These are phyloP conservation scores for Penicillium egyptiacum DNA, from an alignment of 495 filamentous ascomycete species.

Conservation along the genomic window DNA sequence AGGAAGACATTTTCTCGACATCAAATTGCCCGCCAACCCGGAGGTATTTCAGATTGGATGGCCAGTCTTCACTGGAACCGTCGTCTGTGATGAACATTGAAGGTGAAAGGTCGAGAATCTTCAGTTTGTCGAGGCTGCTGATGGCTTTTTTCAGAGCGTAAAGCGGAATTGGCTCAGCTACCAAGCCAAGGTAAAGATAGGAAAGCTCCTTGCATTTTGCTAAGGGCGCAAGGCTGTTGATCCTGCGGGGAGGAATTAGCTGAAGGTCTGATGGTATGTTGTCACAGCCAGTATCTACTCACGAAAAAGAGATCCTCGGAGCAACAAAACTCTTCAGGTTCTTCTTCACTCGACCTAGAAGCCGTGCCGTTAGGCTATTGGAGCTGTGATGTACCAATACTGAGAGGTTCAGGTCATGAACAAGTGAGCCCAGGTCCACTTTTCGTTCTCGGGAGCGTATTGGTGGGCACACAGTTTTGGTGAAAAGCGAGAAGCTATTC, in stretches of 20 bases:
- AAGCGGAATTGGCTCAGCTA: slow-evolving; percentile 55
- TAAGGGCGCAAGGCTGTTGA: slow-evolving; percentile 64
- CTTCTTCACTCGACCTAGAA: slow-evolving; percentile 59
- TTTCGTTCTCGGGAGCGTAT: slow-evolving; percentile 50
- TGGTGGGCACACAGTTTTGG: slow-evolving; percentile 61
- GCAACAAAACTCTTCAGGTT: slow-evolving; percentile 62
- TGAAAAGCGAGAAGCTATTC: slow-evolving; percentile 58
- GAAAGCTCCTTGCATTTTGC: slow-evolving; percentile 59
- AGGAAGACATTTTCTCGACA: slow-evolving; percentile 21
- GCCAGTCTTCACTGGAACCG: slow-evolving; percentile 25
- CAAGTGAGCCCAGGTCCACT: slow-evolving; percentile 53
- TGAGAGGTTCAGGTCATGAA: slow-evolving; percentile 58
- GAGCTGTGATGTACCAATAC: slow-evolving; percentile 64
- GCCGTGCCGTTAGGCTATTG: slow-evolving; percentile 62
- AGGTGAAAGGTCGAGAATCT: slow-evolving; percentile 56
- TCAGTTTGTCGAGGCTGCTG: slow-evolving; percentile 47
- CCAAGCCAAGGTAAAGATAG: slow-evolving; percentile 58
- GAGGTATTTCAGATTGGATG: slow-evolving; percentile 24
- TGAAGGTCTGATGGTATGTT: not conserved
- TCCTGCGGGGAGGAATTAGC: slow-evolving; percentile 18
- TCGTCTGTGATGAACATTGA: slow-evolving; percentile 37
- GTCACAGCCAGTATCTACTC: slow-evolving; percentile 13
- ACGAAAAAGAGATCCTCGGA: slow-evolving; percentile 64
- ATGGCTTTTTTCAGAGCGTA: slow-evolving; percentile 54
- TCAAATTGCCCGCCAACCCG: slow-evolving; percentile 33